These are phyloP conservation scores for Boechera retrofracta DNA, from an alignment of 345 rosid species.

Conservation along the genomic window DNA sequence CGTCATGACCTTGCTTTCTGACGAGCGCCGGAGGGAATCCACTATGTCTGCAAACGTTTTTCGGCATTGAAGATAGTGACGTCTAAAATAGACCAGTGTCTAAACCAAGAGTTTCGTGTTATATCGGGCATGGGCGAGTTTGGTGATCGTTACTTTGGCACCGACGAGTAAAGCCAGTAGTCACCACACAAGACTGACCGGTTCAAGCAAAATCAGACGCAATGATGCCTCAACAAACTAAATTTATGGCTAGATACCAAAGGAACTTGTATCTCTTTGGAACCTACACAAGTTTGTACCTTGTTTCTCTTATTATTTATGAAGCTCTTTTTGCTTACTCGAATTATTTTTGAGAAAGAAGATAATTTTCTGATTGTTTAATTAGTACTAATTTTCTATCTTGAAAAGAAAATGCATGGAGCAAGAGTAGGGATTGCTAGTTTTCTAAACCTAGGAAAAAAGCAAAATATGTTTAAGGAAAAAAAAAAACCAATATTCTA, in stretches of 20 bases:
- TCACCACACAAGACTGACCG: conserved; percentile 5
- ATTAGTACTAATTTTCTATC: too few species aligned
- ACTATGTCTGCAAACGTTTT: conserved; percentile 85
- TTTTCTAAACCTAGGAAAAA: too few species aligned
- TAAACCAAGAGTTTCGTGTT: conserved; percentile 89
- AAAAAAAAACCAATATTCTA: too few species aligned
- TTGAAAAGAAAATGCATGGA: too few species aligned
- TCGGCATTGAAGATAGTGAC: conserved; percentile 90
- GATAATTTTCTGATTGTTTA: too few species aligned
- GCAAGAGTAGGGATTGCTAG: too few species aligned
- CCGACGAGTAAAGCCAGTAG: conserved; percentile 64
- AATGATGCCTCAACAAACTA: neutral
- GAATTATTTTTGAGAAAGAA: neutral
- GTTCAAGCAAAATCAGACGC: conserved; percentile 10
- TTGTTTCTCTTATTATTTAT: neutral
- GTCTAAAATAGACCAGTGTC: conserved; percentile 82
- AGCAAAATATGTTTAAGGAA: too few species aligned
- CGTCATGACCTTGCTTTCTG: neutral
- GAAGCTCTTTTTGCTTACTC: neutral
- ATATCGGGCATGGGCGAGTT: conserved; percentile 98
- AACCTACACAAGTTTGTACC: neutral
- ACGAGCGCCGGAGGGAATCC: conserved; percentile 98
- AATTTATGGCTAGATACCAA: conserved; percentile 5
- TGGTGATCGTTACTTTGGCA: conserved; percentile 96
- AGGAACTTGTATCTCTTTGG: conserved; percentile 15